Percentiles rank a stretch among this genome's conserved stretches.
Conservation (phyloP, 345 rosid species). For the Moricandia arvensis region DNA sequence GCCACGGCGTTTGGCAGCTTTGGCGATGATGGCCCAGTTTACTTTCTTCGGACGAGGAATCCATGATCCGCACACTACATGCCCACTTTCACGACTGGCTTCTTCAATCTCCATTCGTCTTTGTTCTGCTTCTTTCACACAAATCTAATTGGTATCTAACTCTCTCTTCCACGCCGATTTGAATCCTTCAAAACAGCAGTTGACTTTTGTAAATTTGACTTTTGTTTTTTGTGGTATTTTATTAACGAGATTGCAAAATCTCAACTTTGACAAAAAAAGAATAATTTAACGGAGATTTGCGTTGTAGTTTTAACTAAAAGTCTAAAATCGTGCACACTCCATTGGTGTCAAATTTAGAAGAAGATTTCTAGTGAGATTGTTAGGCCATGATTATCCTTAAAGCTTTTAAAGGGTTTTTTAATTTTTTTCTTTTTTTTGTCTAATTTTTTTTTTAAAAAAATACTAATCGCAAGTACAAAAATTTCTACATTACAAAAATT, state of each 20-base stretch:
- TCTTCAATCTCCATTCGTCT: constrained; percentile 37
- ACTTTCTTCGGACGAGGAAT: constrained; percentile 80
- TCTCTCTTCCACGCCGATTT: constrained; percentile 1
- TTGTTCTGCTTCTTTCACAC: neutral
- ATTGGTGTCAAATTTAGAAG: too few species aligned
- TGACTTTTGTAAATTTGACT: too few species aligned
- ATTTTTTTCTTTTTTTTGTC: too few species aligned
- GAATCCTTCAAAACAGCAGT: constrained; percentile 19
- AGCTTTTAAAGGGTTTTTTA: too few species aligned
- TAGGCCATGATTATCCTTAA: too few species aligned
- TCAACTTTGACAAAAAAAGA: constrained; percentile 2
- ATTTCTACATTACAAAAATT: too few species aligned
- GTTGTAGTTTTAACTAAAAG: constrained; percentile 4
- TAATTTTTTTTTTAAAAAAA: too few species aligned
- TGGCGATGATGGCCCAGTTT: constrained; percentile 61
- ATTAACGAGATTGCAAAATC: constrained; percentile 30
- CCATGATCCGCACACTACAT: constrained; percentile 82
- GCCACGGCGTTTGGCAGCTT: constrained; percentile 50
- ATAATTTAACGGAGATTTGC: constrained; percentile 18
- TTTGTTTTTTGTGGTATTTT: too few species aligned
- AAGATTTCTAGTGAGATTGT: too few species aligned
- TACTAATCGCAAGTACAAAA: too few species aligned
- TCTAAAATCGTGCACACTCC: too few species aligned
- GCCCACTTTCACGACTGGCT: constrained; percentile 47
- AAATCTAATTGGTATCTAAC: neutral